A percentile compares a stretch with the other conserved stretches of the same genome.
phyloP scores from a whole-genome alignment of 345 rosid species.

The Geranium rotundifolium region DNA sequence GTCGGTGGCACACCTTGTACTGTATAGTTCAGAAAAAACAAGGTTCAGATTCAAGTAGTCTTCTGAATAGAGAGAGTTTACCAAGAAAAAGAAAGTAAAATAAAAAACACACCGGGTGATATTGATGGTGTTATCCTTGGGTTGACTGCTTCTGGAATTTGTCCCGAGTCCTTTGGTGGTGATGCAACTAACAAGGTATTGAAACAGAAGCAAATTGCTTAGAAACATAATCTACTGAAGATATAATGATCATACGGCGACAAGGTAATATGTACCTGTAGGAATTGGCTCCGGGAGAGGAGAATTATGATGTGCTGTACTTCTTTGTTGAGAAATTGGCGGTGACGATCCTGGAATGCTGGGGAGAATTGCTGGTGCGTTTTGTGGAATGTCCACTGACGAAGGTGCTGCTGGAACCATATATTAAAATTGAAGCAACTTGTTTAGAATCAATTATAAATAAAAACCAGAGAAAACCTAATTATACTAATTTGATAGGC shows the following conservation, averaged over 20 bases:
- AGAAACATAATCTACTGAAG: too few species aligned
- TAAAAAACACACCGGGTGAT: not conserved
- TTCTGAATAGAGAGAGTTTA: too few species aligned
- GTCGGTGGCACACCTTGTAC: too few species aligned
- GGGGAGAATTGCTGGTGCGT: constrained; percentile 11
- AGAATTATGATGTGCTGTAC: constrained; percentile 4
- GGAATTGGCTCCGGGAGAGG: constrained; percentile 11
- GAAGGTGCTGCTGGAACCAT: not conserved
- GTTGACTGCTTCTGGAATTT: too few species aligned
- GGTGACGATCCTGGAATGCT: constrained; percentile 9
- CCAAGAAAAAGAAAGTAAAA: not conserved
- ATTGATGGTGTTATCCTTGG: too few species aligned
- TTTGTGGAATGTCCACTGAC: constrained; percentile 7
- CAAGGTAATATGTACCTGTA: constrained; percentile 11
- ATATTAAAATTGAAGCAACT: not conserved
- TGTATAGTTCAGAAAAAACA: too few species aligned
- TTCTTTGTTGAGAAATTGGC: not conserved
- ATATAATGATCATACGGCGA: too few species aligned
- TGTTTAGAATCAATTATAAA: not conserved
- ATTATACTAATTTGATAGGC: constrained; percentile 3
- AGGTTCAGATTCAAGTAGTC: too few species aligned
- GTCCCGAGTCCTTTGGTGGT: too few species aligned
- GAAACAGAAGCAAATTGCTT: not conserved
- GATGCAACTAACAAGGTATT: too few species aligned
- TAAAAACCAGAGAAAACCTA: not conserved